These are phyloP conservation scores for Fusarium marasasianum DNA, from an alignment of 2,329 filamentous ascomycete species.

Conservation along the genomic window DNA sequence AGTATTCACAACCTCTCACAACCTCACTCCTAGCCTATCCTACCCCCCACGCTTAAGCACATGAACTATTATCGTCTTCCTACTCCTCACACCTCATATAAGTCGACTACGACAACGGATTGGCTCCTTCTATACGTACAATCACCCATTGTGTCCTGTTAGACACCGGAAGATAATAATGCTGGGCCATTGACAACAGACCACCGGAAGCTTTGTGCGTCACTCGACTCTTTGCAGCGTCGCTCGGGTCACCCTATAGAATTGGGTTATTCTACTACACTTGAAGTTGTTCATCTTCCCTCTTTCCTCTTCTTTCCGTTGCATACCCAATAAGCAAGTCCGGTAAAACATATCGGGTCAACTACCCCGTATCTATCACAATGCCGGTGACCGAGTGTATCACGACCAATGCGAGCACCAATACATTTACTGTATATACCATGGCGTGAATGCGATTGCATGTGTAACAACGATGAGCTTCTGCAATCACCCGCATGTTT, in stretches of 20 bases:
- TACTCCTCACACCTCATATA: not conserved
- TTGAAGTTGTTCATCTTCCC: not conserved
- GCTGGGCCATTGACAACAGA: not conserved
- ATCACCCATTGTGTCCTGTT: not conserved
- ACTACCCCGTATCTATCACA: not conserved
- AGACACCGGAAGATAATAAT: not conserved
- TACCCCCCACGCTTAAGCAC: not conserved
- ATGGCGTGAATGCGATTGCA: not conserved
- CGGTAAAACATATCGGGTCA: not conserved
- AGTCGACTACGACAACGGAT: not conserved
- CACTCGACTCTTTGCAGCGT: not conserved
- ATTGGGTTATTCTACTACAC: not conserved
- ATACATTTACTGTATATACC: not conserved
- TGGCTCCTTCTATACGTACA: not conserved
- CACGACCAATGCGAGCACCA: not conserved
- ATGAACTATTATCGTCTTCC: not conserved
- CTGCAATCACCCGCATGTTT: not conserved
- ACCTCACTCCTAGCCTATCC: constrained; percentile 33
- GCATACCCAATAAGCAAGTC: not conserved
- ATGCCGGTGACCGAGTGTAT: not conserved
- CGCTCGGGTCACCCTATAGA: not conserved
- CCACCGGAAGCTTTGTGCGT: not conserved
- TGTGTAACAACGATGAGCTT: not conserved
- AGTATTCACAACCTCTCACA: constrained; percentile 30
- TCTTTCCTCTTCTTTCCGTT: not conserved